A percentile compares a stretch with the other conserved stretches of the same genome.
Evolutionary conservation across 345 rosid genomes (phyloP).

Genomic region (Ceriops zippeliana): DNA sequence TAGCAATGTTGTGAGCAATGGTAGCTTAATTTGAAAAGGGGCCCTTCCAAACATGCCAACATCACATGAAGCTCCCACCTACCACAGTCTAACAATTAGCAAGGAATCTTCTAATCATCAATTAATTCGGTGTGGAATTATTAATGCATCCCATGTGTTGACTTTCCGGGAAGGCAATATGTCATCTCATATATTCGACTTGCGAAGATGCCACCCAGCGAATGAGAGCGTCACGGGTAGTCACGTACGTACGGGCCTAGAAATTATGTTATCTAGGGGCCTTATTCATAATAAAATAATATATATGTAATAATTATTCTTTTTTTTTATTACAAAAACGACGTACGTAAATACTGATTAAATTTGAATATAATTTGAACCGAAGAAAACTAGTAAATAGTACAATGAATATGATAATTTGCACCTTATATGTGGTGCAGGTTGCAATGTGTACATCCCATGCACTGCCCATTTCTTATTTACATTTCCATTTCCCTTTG

Average conservation of each 20-base stretch:
- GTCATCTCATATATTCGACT: no score
- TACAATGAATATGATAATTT: neutral
- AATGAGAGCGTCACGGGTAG: no score
- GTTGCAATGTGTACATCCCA: neutral
- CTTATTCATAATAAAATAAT: no score
- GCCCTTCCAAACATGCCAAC: conserved; percentile 12
- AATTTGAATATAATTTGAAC: no score
- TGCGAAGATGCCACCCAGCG: no score
- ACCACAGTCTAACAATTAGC: conserved; percentile 11
- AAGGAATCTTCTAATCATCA: conserved; percentile 30
- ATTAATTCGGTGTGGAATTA: conserved; percentile 13
- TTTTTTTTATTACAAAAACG: no score
- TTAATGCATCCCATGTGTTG: conserved; percentile 19
- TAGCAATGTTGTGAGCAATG: neutral
- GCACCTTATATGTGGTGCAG: neutral
- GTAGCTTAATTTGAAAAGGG: neutral
- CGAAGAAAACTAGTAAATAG: no score
- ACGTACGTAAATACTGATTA: no score
- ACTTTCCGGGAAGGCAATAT: conserved; percentile 7
- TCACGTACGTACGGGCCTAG: no score
- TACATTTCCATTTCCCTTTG: neutral
- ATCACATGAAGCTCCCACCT: conserved; percentile 17
- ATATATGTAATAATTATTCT: no score
- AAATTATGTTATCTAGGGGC: no score
- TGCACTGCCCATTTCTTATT: neutral